These are phyloP conservation scores for Phlebiopsis gigantea DNA, from an alignment of 768 basidiomycete species.

Conservation along the genomic window DNA sequence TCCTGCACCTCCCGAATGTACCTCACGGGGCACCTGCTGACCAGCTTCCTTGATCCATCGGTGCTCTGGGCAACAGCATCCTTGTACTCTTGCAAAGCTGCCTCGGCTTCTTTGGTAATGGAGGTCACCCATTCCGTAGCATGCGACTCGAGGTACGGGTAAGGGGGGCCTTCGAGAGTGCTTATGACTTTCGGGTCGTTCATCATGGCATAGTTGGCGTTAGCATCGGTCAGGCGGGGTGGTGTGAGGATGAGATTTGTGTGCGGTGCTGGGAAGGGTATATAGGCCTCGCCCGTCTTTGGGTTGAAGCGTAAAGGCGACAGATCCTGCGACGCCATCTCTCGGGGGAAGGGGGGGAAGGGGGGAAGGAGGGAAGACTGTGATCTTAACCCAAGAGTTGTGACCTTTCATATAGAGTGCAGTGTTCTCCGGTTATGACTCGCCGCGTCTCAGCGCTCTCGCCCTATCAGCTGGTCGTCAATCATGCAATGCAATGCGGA, in stretches of 20 bases:
- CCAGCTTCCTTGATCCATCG: slow-evolving; percentile 24
- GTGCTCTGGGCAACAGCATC: slow-evolving; percentile 14
- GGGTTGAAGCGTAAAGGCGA: slow-evolving; percentile 31
- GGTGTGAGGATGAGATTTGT: slow-evolving; percentile 51
- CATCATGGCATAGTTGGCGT: slow-evolving; percentile 29
- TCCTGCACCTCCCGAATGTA: slow-evolving; percentile 48
- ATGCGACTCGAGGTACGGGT: slow-evolving; percentile 44
- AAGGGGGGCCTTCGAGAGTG: slow-evolving; percentile 42
- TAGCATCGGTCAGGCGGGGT: slow-evolving; percentile 49
- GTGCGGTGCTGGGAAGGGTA: slow-evolving; percentile 47
- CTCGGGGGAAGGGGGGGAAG: too few relatives aligned
- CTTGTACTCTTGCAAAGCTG: slow-evolving; percentile 27
- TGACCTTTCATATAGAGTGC: background rate
- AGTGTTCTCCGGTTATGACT: background rate
- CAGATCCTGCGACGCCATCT: slow-evolving; percentile 1
- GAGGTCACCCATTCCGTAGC: slow-evolving; percentile 34
- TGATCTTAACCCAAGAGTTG: background rate
- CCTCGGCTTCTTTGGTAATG: slow-evolving; percentile 27
- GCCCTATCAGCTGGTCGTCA: background rate
- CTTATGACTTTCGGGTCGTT: slow-evolving; percentile 44
- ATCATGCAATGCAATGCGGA: background rate
- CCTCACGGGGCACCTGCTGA: slow-evolving; percentile 44
- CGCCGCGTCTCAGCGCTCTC: background rate
- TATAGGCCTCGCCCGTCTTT: slow-evolving; percentile 46
- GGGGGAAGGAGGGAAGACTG: background rate